A percentile compares a stretch with the other conserved stretches of the same genome.
Evolutionary conservation across 2,329 filamentous ascomycete genomes (phyloP).

Genomic region (Fusarium clavum): DNA sequence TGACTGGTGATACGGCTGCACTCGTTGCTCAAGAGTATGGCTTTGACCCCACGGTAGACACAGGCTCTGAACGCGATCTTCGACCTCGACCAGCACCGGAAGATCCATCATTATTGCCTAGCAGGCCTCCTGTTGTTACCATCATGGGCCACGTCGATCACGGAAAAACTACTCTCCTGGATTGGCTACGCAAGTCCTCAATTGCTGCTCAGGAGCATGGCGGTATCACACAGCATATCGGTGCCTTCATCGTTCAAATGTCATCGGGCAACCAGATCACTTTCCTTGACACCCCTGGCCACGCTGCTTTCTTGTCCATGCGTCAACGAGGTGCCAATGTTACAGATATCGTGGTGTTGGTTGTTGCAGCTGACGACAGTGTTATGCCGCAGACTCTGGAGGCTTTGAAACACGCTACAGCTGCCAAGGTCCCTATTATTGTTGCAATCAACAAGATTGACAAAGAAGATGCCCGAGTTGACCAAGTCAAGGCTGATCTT

Average conservation of each 20-base stretch:
- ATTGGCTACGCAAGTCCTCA: slow-evolving; percentile 92
- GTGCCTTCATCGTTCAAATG: slow-evolving; percentile 92
- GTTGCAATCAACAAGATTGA: slow-evolving; percentile 99
- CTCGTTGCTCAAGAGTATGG: slow-evolving; percentile 94
- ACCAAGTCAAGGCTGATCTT: slow-evolving; percentile 89
- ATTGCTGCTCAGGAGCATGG: slow-evolving; percentile 92
- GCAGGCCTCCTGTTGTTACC: slow-evolving; percentile 91
- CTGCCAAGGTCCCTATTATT: slow-evolving; percentile 91
- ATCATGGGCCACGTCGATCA: slow-evolving; percentile 99
- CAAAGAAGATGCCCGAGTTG: slow-evolving; percentile 82
- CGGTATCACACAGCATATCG: slow-evolving; percentile 98
- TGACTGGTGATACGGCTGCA: slow-evolving; percentile 90
- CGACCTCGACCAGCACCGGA: slow-evolving; percentile 74
- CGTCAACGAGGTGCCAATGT: slow-evolving; percentile 94
- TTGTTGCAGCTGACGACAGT: slow-evolving; percentile 96
- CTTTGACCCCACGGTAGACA: slow-evolving; percentile 84
- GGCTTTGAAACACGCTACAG: slow-evolving; percentile 91
- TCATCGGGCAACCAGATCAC: slow-evolving; percentile 90
- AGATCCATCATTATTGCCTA: slow-evolving; percentile 75
- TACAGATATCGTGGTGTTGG: slow-evolving; percentile 95
- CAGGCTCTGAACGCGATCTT: slow-evolving; percentile 75
- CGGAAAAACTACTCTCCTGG: slow-evolving; percentile 95
- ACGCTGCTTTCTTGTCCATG: slow-evolving; percentile 96
- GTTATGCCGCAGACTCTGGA: slow-evolving; percentile 98
- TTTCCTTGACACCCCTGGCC: slow-evolving; percentile 95